These are phyloP conservation scores for Teunomyces barrocoloradensis DNA, from an alignment of 805 yeast genomes.

Conservation along the genomic window DNA sequence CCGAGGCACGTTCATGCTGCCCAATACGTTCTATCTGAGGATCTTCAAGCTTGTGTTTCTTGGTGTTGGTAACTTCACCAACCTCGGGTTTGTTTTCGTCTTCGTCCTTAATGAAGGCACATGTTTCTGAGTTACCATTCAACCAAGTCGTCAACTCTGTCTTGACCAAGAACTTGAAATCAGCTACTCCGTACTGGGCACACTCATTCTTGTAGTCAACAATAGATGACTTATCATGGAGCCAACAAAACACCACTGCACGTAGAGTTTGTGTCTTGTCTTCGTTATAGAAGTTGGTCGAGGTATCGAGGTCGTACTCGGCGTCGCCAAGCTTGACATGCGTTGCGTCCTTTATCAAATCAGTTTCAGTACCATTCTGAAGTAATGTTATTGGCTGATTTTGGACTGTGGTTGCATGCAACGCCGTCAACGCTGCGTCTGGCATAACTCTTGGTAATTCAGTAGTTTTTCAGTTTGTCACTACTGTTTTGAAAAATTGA, in stretches of 20 bases:
- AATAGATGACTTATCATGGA: conserved; percentile 66
- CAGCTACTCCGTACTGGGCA: conserved; percentile 57
- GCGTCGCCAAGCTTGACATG: conserved; percentile 22
- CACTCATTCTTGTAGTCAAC: conserved; percentile 81
- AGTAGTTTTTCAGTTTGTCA: background rate
- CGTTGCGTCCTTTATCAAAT: conserved; percentile 32
- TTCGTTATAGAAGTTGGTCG: conserved; percentile 57
- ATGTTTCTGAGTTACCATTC: conserved; percentile 60
- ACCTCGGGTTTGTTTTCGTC: conserved; percentile 5
- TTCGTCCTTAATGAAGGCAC: conserved; percentile 48
- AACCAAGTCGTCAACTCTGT: conserved; percentile 83
- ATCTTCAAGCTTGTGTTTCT: conserved; percentile 29
- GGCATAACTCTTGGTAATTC: background rate
- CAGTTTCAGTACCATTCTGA: conserved; percentile 11
- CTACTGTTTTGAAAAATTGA: background rate
- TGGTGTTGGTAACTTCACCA: conserved; percentile 1
- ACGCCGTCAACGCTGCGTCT: conserved; percentile 17
- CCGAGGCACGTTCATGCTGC: conserved; percentile 47
- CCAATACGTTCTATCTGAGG: conserved; percentile 49
- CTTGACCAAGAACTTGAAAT: conserved; percentile 79
- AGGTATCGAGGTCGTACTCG: conserved; percentile 36
- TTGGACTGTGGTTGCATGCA: conserved; percentile 26
- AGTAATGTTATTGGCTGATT: conserved; percentile 21
- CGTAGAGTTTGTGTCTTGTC: conserved; percentile 49
- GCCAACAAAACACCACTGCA: conserved; percentile 75